Evolutionary conservation across 306 rosid genomes (phyloP).

Genomic region (Rosa chinensis): DNA sequence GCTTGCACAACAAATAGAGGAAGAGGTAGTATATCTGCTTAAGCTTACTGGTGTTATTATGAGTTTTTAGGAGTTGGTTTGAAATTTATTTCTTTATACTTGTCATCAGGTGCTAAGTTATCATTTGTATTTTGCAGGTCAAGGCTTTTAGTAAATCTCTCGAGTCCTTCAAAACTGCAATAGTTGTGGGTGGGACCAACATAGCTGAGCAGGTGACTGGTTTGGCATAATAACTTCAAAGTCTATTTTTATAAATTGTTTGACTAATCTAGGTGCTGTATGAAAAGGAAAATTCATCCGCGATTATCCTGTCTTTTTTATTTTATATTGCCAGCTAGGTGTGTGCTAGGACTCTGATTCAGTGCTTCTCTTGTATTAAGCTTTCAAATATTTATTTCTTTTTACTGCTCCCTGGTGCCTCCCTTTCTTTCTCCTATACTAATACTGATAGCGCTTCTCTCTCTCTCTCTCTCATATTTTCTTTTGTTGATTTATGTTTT

Average conservation of each 20-base stretch:
- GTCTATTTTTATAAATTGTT: not conserved
- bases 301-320: slow-evolving; percentile 11
- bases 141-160: slow-evolving; percentile 85
- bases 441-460: not conserved
- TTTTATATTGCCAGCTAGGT: slow-evolving; percentile 9
- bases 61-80: slow-evolving; percentile 11
- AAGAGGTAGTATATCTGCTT: slow-evolving; percentile 57
- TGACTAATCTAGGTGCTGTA: slow-evolving; percentile 16
- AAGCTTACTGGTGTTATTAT: slow-evolving; percentile 3
- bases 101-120: slow-evolving; percentile 7
- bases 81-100: not conserved
- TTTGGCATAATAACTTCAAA: slow-evolving; percentile 8
- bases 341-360: slow-evolving; percentile 1
- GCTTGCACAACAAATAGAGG: slow-evolving; percentile 91
- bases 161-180: slow-evolving; percentile 69
- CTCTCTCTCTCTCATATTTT: not conserved
- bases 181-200: slow-evolving; percentile 88
- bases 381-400: slow-evolving; percentile 3
- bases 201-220: slow-evolving; percentile 74
- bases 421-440: not conserved
- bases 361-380: slow-evolving; percentile 9
- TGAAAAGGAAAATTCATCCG: not conserved
- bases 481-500: not conserved
- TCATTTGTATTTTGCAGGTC: slow-evolving; percentile 53
- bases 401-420: not conserved